A percentile compares a stretch with the other conserved stretches of the same genome.
phyloP scores from a whole-genome alignment of 129 eudicot genomes.

The Ambrosia trifida region DNA sequence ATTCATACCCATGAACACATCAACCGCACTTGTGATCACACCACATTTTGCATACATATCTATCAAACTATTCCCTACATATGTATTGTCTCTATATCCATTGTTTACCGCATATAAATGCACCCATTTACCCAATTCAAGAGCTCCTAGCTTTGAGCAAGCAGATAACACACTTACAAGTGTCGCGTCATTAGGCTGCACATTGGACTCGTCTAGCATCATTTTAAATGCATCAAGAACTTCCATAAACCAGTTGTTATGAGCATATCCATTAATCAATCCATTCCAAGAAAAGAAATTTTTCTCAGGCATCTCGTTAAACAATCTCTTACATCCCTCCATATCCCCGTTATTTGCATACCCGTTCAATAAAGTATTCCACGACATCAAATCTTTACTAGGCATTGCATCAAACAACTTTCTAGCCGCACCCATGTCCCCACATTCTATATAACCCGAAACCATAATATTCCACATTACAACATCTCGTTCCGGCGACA shows the following conservation, averaged over 20 bases:
- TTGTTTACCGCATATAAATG: slow-evolving; percentile 52
- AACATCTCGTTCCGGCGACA: slow-evolving; percentile 69
- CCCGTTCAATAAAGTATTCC: slow-evolving; percentile 73
- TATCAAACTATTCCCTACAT: slow-evolving; percentile 56
- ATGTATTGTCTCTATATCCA: slow-evolving; percentile 52
- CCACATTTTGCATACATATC: slow-evolving; percentile 95
- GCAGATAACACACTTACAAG: slow-evolving; percentile 59
- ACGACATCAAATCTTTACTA: slow-evolving; percentile 61
- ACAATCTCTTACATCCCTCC: slow-evolving; percentile 56
- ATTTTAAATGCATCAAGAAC: slow-evolving; percentile 58
- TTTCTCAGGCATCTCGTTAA: slow-evolving; percentile 61
- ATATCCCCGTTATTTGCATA: slow-evolving; percentile 63
- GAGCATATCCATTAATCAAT: slow-evolving; percentile 67
- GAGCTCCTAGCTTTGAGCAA: slow-evolving; percentile 79
- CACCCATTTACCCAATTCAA: slow-evolving; percentile 78
- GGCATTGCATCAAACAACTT: slow-evolving; percentile 65
- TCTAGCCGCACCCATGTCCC: slow-evolving; percentile 59
- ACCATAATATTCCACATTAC: slow-evolving; percentile 82
- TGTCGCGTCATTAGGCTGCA: slow-evolving; percentile 75
- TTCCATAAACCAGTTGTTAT: slow-evolving; percentile 38
- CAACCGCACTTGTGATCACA: slow-evolving; percentile 48
- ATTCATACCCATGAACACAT: slow-evolving; percentile 47
- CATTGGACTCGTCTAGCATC: slow-evolving; percentile 59
- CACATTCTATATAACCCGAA: slow-evolving; percentile 49
- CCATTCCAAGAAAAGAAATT: slow-evolving; percentile 82